A percentile compares a stretch with the other conserved stretches of the same genome.
Evolutionary conservation across 1,284 basidiomycete species (phyloP).

Genomic region (Xerocomus nothofagi): DNA sequence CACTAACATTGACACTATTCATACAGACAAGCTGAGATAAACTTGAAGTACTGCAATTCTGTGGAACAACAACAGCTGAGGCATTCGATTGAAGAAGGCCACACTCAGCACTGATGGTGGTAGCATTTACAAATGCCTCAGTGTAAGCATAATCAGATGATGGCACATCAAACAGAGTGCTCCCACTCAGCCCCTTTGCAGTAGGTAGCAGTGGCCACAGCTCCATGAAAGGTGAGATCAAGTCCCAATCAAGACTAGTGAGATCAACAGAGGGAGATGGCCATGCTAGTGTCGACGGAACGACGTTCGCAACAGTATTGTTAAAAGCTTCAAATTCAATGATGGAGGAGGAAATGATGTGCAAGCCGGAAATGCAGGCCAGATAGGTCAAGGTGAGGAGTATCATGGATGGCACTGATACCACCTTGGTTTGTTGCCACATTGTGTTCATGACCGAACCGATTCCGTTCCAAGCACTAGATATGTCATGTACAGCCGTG

Average conservation of each 20-base stretch:
- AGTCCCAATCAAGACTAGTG: conserved; percentile 1
- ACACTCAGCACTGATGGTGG: conserved; percentile 12
- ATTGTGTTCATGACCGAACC: conserved; percentile 13
- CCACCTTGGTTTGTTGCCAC: conserved; percentile 19
- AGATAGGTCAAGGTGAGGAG: conserved; percentile 9
- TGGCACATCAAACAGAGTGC: conserved; percentile 16
- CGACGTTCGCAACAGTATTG: background rate
- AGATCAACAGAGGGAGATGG: conserved; percentile 2
- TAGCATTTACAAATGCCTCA: conserved; percentile 10
- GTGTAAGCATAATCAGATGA: background rate
- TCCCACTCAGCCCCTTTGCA: conserved; percentile 12
- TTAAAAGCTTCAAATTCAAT: conserved; percentile 20
- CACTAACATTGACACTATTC: background rate
- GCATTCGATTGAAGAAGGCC: conserved; percentile 10
- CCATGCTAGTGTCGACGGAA: conserved; percentile 11
- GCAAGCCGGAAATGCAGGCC: conserved; percentile 11
- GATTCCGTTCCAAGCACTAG: conserved; percentile 21
- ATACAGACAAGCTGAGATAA: background rate
- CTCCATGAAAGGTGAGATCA: background rate
- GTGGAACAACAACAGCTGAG: background rate
- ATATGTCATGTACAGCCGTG: conserved; percentile 20
- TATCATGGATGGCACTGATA: background rate
- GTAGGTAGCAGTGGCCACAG: conserved; percentile 5
- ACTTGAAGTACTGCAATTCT: background rate
- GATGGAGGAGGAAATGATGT: conserved; percentile 24